Conservation (phyloP, 352 stramenopile genomes). For the Pythium grandisporangium region DNA sequence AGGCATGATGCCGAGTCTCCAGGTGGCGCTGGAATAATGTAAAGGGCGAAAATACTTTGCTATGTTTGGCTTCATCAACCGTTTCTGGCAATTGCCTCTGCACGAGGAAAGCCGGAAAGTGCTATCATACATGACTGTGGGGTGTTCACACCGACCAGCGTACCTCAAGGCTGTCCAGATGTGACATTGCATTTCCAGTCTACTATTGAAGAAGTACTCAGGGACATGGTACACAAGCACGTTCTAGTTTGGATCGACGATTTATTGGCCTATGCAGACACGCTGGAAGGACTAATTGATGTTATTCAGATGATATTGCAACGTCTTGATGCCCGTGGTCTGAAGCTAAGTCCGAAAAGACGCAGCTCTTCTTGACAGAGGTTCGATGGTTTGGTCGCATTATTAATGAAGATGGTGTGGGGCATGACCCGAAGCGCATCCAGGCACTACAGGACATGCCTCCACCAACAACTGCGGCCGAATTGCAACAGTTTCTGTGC, state of each 20-base stretch:
- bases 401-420: conserved; percentile 10
- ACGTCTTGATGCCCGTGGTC: background rate
- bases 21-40: conserved; percentile 4
- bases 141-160: conserved; percentile 12
- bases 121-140: conserved; percentile 15
- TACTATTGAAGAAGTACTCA: conserved; percentile 8
- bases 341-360: conserved; percentile 29
- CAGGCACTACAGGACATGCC: conserved; percentile 15
- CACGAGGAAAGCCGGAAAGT: conserved; percentile 11
- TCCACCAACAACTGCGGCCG: conserved; percentile 6
- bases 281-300: conserved; percentile 1
- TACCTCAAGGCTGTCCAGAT: conserved; percentile 15
- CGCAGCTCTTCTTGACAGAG: conserved; percentile 11
- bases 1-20: conserved; percentile 17
- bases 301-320: conserved; percentile 4
- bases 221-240: conserved; percentile 8
- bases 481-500: conserved; percentile 23
- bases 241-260: conserved; percentile 18
- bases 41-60: conserved; percentile 6
- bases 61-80: conserved; percentile 18
- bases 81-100: conserved; percentile 13
- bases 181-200: conserved; percentile 12
- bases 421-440: conserved; percentile 11
- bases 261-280: conserved; percentile 9
- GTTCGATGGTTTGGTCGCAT: conserved; percentile 14